A percentile compares a stretch with the other conserved stretches of the same genome.
These are phyloP conservation scores for Globisporangium viniferum DNA, from an alignment of 352 stramenopile genomes.

Conservation along the genomic window DNA sequence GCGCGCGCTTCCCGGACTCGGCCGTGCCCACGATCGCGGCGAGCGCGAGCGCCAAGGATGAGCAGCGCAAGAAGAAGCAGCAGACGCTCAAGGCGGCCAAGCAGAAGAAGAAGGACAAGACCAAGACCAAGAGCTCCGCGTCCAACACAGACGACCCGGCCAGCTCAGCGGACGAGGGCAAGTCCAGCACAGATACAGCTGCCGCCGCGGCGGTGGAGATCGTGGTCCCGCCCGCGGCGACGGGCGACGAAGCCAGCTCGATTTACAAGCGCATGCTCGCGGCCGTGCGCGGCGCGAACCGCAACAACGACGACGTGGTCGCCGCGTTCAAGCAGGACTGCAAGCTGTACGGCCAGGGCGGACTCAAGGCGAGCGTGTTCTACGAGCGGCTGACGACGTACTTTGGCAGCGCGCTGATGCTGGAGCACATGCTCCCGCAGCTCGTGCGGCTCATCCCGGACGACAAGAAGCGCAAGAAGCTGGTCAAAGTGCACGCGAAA, in stretches of 20 bases:
- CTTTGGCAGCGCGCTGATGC: constrained; percentile 72
- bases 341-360: constrained; percentile 67
- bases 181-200: neutral
- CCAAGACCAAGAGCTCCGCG: constrained; percentile 18
- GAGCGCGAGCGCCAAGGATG: constrained; percentile 11
- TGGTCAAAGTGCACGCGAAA: constrained; percentile 59
- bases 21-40: constrained; percentile 10
- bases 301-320: constrained; percentile 67
- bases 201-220: constrained; percentile 19
- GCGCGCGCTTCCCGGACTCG: constrained; percentile 21
- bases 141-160: constrained; percentile 24
- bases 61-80: constrained; percentile 21
- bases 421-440: constrained; percentile 79
- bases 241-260: constrained; percentile 60
- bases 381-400: constrained; percentile 53
- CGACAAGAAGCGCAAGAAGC: constrained; percentile 69
- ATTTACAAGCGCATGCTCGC: constrained; percentile 85
- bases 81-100: constrained; percentile 8
- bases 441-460: constrained; percentile 74
- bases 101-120: constrained; percentile 14
- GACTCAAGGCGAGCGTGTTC: constrained; percentile 61
- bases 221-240: constrained; percentile 51
- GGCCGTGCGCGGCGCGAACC: constrained; percentile 69
- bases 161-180: neutral
- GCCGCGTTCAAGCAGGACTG: constrained; percentile 77